Conservation (phyloP, 1,284 basidiomycete genomes). For the Austropuccinia psidii region DNA sequence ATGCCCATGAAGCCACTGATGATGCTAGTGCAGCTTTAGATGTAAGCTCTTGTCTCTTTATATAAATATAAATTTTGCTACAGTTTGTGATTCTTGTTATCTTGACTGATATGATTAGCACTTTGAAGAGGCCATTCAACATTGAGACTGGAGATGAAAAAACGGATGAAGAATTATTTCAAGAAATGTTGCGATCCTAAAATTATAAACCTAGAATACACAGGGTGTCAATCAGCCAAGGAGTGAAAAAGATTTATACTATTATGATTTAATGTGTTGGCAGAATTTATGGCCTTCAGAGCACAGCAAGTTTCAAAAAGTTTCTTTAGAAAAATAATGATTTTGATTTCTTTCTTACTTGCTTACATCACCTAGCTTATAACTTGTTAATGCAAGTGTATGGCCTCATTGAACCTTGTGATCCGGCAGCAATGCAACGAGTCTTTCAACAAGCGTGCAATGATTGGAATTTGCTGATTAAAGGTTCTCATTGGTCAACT, state of each 20-base stretch:
- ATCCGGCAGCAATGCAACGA: constrained; percentile 65
- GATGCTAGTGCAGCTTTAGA: constrained; percentile 74
- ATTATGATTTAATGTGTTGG: constrained; percentile 62
- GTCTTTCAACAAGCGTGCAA: constrained; percentile 60
- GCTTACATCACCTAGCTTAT: constrained; percentile 38
- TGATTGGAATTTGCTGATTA: constrained; percentile 57
- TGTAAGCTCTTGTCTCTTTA: background rate
- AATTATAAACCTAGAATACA: constrained; percentile 80
- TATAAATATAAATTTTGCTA: background rate
- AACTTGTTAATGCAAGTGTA: constrained; percentile 80
- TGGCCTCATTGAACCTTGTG: constrained; percentile 74
- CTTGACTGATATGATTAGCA: constrained; percentile 49
- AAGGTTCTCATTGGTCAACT: constrained; percentile 82
- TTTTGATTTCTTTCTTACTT: background rate
- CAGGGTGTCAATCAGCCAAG: constrained; percentile 67
- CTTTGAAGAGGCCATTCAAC: constrained; percentile 67
- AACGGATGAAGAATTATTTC: constrained; percentile 63
- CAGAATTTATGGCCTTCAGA: constrained; percentile 66
- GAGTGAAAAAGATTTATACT: constrained; percentile 66
- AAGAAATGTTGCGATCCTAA: constrained; percentile 67
- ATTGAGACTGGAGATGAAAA: constrained; percentile 79
- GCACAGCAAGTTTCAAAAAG: constrained; percentile 95
- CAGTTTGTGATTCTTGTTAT: background rate
- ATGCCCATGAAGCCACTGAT: constrained; percentile 84
- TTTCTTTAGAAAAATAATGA: too few relatives aligned